phyloP scores from a whole-genome alignment of 306 rosid species.

The Prunus fruticosa region DNA sequence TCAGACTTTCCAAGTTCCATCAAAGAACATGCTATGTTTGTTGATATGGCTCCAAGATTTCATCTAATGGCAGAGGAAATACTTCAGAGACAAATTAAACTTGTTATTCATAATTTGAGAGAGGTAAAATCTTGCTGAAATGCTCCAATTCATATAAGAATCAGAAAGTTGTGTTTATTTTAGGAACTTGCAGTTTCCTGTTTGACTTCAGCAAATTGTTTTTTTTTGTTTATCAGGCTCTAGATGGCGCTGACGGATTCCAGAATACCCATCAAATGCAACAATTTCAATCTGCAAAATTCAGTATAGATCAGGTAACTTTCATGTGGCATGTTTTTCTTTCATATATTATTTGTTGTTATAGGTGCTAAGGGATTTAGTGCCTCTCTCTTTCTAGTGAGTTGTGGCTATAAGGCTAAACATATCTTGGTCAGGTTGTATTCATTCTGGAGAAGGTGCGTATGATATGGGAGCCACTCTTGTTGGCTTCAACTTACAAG shows the following conservation, averaged over 20 bases:
- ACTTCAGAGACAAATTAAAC: slow-evolving; percentile 82
- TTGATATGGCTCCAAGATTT: slow-evolving; percentile 91
- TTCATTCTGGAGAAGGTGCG: slow-evolving; percentile 86
- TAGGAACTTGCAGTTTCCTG: slow-evolving; percentile 17
- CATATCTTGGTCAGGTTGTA: slow-evolving; percentile 63
- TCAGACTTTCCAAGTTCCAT: slow-evolving; percentile 74
- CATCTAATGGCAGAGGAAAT: slow-evolving; percentile 79
- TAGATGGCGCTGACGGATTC: slow-evolving; percentile 86
- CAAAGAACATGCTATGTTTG: slow-evolving; percentile 85
- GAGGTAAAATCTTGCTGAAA: slow-evolving; percentile 55
- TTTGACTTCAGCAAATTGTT: slow-evolving; percentile 10
- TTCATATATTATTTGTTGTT: slow-evolving; percentile 6
- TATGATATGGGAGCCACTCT: slow-evolving; percentile 92
- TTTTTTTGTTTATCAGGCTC: slow-evolving; percentile 52
- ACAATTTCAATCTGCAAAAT: slow-evolving; percentile 73
- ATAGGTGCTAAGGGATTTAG: neutral
- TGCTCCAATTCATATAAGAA: slow-evolving; percentile 11
- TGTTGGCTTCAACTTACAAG: slow-evolving; percentile 75
- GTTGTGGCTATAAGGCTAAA: slow-evolving; percentile 15
- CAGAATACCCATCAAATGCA: slow-evolving; percentile 86
- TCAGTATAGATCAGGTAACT: slow-evolving; percentile 84
- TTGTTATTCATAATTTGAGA: slow-evolving; percentile 68
- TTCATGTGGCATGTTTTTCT: neutral
- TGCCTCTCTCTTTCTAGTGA: slow-evolving; percentile 7
- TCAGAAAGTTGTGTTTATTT: slow-evolving; percentile 14